Evolutionary conservation across 2,329 filamentous ascomycete genomes (phyloP), one percentile per base, ranked within the genome.

Genomic region (Stenocarpella maydis): DNA sequence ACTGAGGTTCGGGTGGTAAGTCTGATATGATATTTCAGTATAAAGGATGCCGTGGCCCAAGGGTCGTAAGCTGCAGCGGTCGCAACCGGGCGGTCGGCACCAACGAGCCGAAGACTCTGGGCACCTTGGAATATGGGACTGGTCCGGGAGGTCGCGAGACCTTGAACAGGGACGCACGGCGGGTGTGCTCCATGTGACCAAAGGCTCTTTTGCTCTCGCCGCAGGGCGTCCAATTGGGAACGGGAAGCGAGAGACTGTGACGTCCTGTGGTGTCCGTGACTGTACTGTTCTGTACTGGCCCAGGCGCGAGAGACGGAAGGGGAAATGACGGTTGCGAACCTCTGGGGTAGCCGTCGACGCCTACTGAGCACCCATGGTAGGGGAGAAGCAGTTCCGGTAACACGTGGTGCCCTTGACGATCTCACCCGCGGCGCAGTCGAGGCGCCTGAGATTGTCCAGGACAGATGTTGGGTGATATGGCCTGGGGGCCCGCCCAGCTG

Each of bases 331-430:
- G 28, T 37, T 39, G 41, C 28, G 64, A 17, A 34, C 41, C 52
- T 49, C 41, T 52, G 52, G 39, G 24, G 28, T 50, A 10, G 45
- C 65, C 65, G 52, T 50, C 52, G 34, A 67, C 41, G 43, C 41
- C 43, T 58, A 67, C 65, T 67, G 65, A 67, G 65, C 43, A 5
- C 21, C 65, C 65, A 58, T 58, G 12, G 21, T 26, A 41, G 41
- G 34, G n/a, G 31, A 58, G 24, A 21, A 12, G n/a, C 17, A 41
- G 43, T 31, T 50, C 4, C 26, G 65, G 28, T 47, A 41, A 58
- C 26, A 67, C 65, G 65, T 58, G 39, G 65, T 58, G 65, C 15
- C 43, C 50, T 58, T 31, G 28, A 28, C 21, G 28, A 37, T 52
- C 3, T 31, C 45, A 31, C 24, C 60, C 31, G 34, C 45, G 61